Conservation (phyloP, 495 filamentous ascomycete genomes). For the Filosporella fistucella region DNA sequence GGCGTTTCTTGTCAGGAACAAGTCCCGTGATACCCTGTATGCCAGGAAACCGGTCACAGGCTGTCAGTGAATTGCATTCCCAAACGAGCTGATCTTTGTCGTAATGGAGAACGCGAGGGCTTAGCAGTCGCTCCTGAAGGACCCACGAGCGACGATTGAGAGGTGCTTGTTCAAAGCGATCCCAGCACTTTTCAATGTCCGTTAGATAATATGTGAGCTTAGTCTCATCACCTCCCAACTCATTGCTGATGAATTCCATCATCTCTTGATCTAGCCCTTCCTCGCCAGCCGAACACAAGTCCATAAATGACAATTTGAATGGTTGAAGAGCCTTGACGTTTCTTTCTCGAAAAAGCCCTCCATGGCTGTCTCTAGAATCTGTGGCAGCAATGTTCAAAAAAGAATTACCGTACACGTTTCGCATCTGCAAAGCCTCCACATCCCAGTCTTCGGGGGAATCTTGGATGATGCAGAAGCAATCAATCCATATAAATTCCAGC, state of each 20-base stretch:
- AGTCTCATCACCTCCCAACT: not conserved
- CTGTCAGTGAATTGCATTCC: conserved; percentile 25
- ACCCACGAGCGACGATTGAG: conserved; percentile 28
- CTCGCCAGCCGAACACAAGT: no score
- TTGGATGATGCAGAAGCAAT: conserved; percentile 31
- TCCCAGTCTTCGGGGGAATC: conserved; percentile 23
- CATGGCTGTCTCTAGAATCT: conserved; percentile 6
- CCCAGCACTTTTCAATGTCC: not conserved
- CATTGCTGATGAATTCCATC: no score
- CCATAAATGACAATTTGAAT: no score
- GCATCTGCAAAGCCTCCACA: conserved; percentile 25
- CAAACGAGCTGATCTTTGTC: conserved; percentile 26
- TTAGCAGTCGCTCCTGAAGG: conserved; percentile 30
- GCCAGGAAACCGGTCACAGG: conserved; percentile 26
- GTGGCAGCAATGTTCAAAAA: conserved; percentile 23
- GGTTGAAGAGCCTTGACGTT: conserved; percentile 1
- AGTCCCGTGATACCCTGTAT: no score
- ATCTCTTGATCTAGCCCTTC: no score
- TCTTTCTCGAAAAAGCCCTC: conserved; percentile 14
- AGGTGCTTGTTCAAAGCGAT: conserved; percentile 1
- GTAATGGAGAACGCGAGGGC: conserved; percentile 26
- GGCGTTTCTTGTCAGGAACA: no score
- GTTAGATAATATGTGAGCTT: not conserved
- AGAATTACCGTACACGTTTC: conserved; percentile 22
- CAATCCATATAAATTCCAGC: conserved; percentile 29